These are phyloP conservation scores for Venturiaceae sp. DNA, from an alignment of 2,329 filamentous ascomycete species.

Conservation along the genomic window DNA sequence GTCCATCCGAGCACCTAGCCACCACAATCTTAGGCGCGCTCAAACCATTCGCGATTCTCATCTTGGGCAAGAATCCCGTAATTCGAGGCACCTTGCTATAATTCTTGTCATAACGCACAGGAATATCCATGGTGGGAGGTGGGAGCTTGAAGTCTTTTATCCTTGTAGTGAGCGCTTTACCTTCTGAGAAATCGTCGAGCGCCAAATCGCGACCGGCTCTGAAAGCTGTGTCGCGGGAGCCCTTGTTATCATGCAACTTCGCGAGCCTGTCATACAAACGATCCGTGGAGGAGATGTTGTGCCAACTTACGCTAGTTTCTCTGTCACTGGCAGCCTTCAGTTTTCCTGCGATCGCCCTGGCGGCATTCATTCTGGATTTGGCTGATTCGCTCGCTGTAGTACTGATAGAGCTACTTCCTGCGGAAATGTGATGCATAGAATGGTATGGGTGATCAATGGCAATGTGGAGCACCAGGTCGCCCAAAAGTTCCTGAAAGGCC, in stretches of 20 bases:
- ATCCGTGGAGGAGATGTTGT: constrained; percentile 64
- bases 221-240: constrained; percentile 29
- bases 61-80: constrained; percentile 58
- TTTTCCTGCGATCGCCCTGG: constrained; percentile 54
- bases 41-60: constrained; percentile 80
- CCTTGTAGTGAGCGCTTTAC: constrained; percentile 51
- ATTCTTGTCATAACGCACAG: constrained; percentile 60
- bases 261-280: constrained; percentile 55
- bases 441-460: constrained; percentile 93
- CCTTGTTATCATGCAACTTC: constrained; percentile 51
- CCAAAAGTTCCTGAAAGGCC: constrained; percentile 68
- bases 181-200: constrained; percentile 54
- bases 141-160: constrained; percentile 63
- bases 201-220: constrained; percentile 57
- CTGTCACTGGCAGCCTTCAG: constrained; percentile 40
- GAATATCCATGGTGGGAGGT: constrained; percentile 80
- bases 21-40: constrained; percentile 93
- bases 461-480: constrained; percentile 67
- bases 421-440: constrained; percentile 94
- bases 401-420: constrained; percentile 51
- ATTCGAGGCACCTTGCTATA: constrained; percentile 74
- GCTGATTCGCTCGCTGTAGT: constrained; percentile 61
- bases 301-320: constrained; percentile 51
- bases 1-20: constrained; percentile 66
- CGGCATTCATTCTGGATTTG: constrained; percentile 63